phyloP scores from a whole-genome alignment of 805 yeast species.

The Yamadazyma philogaea region DNA sequence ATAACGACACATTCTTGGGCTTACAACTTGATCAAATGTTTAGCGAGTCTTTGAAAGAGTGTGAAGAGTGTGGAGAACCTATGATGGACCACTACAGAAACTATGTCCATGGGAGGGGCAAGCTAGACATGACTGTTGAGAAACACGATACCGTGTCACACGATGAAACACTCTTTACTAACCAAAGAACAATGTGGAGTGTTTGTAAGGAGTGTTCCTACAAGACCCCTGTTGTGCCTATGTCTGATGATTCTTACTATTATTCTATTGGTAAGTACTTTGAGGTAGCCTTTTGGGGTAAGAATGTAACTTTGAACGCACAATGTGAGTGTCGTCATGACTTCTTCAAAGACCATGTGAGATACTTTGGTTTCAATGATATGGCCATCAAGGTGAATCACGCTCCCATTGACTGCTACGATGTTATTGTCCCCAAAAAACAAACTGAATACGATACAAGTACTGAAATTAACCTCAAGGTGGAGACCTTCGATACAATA shows the following conservation, averaged over 20 bases:
- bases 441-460: conserved; percentile 70
- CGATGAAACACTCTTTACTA: conserved; percentile 18
- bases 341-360: conserved; percentile 73
- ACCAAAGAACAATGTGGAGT: conserved; percentile 84
- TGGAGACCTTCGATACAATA: conserved; percentile 57
- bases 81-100: conserved; percentile 74
- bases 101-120: conserved; percentile 85
- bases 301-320: conserved; percentile 21
- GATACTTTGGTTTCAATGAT: conserved; percentile 80
- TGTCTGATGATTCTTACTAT: conserved; percentile 86
- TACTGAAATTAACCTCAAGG: conserved; percentile 63
- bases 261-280: conserved; percentile 91
- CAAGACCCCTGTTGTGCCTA: conserved; percentile 71
- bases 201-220: conserved; percentile 76
- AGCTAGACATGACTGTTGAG: conserved; percentile 75
- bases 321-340: conserved; percentile 68
- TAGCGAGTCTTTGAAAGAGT: conserved; percentile 58
- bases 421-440: conserved; percentile 72
- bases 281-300: conserved; percentile 76
- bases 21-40: conserved; percentile 80
- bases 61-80: conserved; percentile 77
- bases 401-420: conserved; percentile 70
- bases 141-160: conserved; percentile 28
- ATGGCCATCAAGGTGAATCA: conserved; percentile 77
- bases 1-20: conserved; percentile 86